These are phyloP conservation scores for Xerocomus brunneocitrinus DNA, from an alignment of 768 basidiomycete species.

Conservation along the genomic window DNA sequence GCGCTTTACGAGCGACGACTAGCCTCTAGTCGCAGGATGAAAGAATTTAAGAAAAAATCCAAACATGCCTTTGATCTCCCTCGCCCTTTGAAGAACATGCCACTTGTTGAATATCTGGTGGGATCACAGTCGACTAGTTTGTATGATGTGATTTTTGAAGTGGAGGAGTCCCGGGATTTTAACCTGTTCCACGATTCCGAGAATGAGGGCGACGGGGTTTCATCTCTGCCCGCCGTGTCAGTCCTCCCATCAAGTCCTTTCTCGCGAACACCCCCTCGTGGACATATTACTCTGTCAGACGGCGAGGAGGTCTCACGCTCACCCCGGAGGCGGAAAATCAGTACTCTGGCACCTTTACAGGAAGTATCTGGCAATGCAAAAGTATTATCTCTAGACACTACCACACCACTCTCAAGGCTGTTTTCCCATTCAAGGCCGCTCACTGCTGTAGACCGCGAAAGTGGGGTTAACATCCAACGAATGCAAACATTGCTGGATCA, in stretches of 20 bases:
- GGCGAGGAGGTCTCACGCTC: constrained; percentile 7
- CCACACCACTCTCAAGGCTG: constrained; percentile 26
- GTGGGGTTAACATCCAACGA: constrained; percentile 44
- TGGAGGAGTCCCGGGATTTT: constrained; percentile 46
- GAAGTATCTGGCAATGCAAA: constrained; percentile 29
- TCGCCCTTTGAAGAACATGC: constrained; percentile 67
- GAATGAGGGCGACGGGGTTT: constrained; percentile 30
- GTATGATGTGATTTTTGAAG: constrained; percentile 77
- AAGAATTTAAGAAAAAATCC: constrained; percentile 48
- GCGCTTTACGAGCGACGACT: constrained; percentile 76
- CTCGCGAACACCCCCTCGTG: constrained; percentile 7
- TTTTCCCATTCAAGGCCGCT: constrained; percentile 21
- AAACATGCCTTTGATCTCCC: constrained; percentile 63
- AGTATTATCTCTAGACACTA: constrained; percentile 26
- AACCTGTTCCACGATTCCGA: constrained; percentile 51
- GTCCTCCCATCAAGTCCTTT: constrained; percentile 6
- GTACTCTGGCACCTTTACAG: constrained; percentile 23
- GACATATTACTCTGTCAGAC: constrained; percentile 4
- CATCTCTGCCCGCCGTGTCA: constrained; percentile 11
- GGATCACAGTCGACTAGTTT: constrained; percentile 63
- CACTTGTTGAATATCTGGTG: constrained; percentile 71
- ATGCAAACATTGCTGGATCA: constrained; percentile 63
- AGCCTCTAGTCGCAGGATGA: constrained; percentile 43
- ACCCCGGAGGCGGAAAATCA: constrained; percentile 24
- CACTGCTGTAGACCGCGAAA: constrained; percentile 24